A percentile compares a stretch with the other conserved stretches of the same genome.
These are phyloP conservation scores for Diaporthe velutina DNA, from an alignment of 2,329 filamentous ascomycete genomes.

Conservation along the genomic window DNA sequence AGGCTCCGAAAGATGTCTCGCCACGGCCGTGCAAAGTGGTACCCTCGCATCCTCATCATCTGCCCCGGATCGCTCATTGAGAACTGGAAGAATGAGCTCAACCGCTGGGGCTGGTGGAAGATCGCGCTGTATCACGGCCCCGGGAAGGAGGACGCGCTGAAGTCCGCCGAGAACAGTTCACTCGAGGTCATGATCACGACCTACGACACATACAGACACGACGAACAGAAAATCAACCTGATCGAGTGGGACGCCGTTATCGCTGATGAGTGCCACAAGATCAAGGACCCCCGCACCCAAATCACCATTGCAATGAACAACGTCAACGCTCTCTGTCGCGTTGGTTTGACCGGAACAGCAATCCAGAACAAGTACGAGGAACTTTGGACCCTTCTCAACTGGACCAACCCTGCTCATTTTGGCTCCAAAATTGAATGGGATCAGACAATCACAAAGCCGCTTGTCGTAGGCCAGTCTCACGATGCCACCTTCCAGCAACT, in stretches of 20 bases:
- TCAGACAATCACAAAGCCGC: slow-evolving; percentile 79
- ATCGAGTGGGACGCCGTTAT: slow-evolving; percentile 94
- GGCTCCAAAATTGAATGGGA: slow-evolving; percentile 80
- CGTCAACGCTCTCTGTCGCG: slow-evolving; percentile 90
- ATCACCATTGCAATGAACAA: slow-evolving; percentile 90
- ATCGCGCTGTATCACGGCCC: slow-evolving; percentile 84
- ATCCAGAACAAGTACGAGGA: slow-evolving; percentile 99
- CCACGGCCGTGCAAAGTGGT: slow-evolving; percentile 72
- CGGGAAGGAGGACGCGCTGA: slow-evolving; percentile 76
- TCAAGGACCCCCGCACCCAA: slow-evolving; percentile 84
- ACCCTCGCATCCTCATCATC: slow-evolving; percentile 85
- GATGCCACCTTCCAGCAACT: slow-evolving; percentile 89
- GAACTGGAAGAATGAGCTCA: slow-evolving; percentile 91
- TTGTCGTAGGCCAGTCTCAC: slow-evolving; percentile 91
- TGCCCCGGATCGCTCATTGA: slow-evolving; percentile 90
- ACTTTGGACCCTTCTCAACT: slow-evolving; percentile 95
- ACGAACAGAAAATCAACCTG: slow-evolving; percentile 80
- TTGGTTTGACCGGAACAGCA: slow-evolving; percentile 93
- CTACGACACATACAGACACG: slow-evolving; percentile 89
- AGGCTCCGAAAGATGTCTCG: slow-evolving; percentile 89
- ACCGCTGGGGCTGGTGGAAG: slow-evolving; percentile 97
- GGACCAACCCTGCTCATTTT: slow-evolving; percentile 87
- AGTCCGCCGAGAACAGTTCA: slow-evolving; percentile 80
- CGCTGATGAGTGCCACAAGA: slow-evolving; percentile 91
- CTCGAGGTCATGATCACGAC: slow-evolving; percentile 95